Conservation (phyloP, 108 stramenopile genomes). For the Nannochloropsis granulata region DNA sequence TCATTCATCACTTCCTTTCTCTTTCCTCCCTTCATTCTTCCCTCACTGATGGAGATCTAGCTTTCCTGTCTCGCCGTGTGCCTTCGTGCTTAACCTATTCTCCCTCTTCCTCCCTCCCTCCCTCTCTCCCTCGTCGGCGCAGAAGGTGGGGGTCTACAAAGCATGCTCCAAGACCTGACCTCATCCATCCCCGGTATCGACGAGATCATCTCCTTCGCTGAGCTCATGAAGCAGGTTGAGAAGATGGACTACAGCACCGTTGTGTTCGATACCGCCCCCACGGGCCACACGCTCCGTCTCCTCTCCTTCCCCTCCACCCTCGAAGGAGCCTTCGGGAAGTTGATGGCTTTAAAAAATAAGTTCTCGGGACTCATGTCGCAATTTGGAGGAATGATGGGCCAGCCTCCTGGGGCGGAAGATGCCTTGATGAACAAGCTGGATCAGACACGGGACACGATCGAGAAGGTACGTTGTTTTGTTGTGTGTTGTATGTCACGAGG, state of each 20-base stretch:
- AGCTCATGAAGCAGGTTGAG: conserved; percentile 80
- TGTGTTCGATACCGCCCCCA: conserved; percentile 97
- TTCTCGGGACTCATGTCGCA: conserved; percentile 87
- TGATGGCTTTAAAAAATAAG: conserved; percentile 87
- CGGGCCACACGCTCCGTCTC: conserved; percentile 95
- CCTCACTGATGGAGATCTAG: too few species aligned
- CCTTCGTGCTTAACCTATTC: background rate
- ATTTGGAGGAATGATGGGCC: conserved; percentile 73
- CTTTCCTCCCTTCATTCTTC: too few species aligned
- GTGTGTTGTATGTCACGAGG: too few species aligned
- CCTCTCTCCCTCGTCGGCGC: conserved; percentile 37
- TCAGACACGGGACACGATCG: conserved; percentile 46
- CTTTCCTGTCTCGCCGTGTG: background rate
- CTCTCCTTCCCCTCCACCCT: conserved; percentile 87
- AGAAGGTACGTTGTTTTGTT: background rate
- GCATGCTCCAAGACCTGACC: conserved; percentile 78
- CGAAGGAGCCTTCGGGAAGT: conserved; percentile 85
- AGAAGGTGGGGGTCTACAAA: conserved; percentile 46
- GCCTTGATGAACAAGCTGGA: conserved; percentile 64
- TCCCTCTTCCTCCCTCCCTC: conserved; percentile 38
- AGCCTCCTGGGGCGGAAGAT: background rate
- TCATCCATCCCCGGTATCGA: conserved; percentile 96
- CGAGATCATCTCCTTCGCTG: conserved; percentile 94
- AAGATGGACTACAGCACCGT: conserved; percentile 85
- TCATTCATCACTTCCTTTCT: too few species aligned